Percentiles rank a stretch among this genome's conserved stretches.
Evolutionary conservation across 176 grass and related monocot genomes (phyloP).

Genomic region (barley (Hordeum vulgare)): DNA sequence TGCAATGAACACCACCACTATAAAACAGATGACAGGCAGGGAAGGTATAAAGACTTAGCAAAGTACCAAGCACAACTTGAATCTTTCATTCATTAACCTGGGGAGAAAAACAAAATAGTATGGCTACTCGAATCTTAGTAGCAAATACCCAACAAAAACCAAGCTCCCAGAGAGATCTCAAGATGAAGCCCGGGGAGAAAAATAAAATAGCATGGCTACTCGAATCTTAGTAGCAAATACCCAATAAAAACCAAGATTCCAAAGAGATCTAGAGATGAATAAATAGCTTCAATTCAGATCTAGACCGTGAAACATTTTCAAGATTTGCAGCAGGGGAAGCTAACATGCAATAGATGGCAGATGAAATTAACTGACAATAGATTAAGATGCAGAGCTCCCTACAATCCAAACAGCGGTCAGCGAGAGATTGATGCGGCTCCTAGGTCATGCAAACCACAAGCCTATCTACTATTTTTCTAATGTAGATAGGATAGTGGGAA

Average conservation of each 20-base stretch:
- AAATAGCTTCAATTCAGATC: not conserved
- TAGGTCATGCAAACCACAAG: slow-evolving; percentile 76
- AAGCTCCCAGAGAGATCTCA: no score
- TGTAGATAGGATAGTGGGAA: slow-evolving; percentile 77
- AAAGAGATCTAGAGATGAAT: no score
- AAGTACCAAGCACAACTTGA: not conserved
- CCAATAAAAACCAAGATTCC: no score
- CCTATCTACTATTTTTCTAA: slow-evolving; percentile 28
- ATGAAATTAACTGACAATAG: not conserved
- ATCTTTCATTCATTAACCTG: not conserved
- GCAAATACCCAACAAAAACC: no score
- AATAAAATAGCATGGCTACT: no score
- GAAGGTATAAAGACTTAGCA: slow-evolving; percentile 6
- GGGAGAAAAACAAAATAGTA: no score
- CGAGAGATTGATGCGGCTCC: slow-evolving; percentile 46
- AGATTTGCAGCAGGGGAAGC: not conserved
- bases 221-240: no score
- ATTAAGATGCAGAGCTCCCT: slow-evolving; percentile 75
- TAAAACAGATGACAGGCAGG: not conserved
- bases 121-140: no score
- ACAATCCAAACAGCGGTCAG: slow-evolving; percentile 75
- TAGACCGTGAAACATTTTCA: not conserved
- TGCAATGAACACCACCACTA: not conserved
- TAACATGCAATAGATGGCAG: no score
- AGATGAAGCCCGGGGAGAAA: no score